Evolutionary conservation across 1,284 basidiomycete species (phyloP), one percentile per base, ranked within the genome.

Genomic region (Rhodofomes roseus): DNA sequence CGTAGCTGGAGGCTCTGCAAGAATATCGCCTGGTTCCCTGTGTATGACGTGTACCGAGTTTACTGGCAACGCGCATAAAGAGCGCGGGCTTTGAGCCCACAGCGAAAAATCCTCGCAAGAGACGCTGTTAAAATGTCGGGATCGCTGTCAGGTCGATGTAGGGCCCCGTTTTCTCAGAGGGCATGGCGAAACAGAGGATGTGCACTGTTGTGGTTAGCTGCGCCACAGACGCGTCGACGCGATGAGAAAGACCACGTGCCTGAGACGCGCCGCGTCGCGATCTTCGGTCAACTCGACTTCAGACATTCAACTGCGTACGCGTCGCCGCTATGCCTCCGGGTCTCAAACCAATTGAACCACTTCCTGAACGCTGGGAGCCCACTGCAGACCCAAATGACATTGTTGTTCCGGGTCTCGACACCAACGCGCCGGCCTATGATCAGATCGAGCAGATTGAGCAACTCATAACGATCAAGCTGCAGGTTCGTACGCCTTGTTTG

Each of bases 371-470:
- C 76, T 92, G 87, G 87, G 76, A 80, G 62, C 87, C 89, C 4
- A 84, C 79, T 27, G 63, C 76, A 4, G 82, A 92, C 70, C 85
- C 90, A 8, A 66, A 78, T 1, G 79, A 80, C 52, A 91, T 92
- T 55, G 71, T 79, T 39, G 81, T 95, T 7, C 86, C 87, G 6
- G 92, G 92, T 0, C 81, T 95, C 54, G 89, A 93, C 67, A 86
- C 85, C 0, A 79, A 78, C 9, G 87, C 91, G 14, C 82, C 93
- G 27, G 81, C 91, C 37, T 82, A 84, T 51, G 92, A 93, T 71
- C 90, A 95, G 79, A 90, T 95, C 59, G 94, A 97, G 71, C 93
- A 96, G 75, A 93, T 97, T 62, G 95, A 98, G 74, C 95, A 96
- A 72, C 81, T 96, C 66, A 97, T 97, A 67, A 97, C 95, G 1